A percentile compares a stretch with the other conserved stretches of the same genome.
These are phyloP conservation scores for Chalciporus sp. DNA, from an alignment of 1,284 basidiomycete species.

Conservation along the genomic window DNA sequence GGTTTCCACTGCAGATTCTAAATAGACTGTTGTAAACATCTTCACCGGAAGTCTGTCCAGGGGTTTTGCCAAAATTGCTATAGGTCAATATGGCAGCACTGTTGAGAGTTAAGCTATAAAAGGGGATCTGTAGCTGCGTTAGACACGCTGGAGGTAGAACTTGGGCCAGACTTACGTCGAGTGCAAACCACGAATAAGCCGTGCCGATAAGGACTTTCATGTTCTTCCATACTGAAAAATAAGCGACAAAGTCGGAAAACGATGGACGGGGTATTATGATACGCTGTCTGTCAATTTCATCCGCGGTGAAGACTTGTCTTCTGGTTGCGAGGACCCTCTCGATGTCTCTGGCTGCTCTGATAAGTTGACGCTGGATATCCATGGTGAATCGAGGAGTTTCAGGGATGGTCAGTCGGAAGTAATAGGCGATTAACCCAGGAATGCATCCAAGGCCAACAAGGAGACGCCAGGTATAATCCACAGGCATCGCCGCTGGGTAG, in stretches of 20 bases:
- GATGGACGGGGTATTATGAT: slow-evolving; percentile 51
- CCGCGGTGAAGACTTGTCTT: slow-evolving; percentile 40
- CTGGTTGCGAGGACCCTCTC: slow-evolving; percentile 46
- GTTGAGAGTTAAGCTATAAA: slow-evolving; percentile 66
- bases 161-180: slow-evolving; percentile 43
- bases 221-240: slow-evolving; percentile 51
- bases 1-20: slow-evolving; percentile 37
- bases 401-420: slow-evolving; percentile 59
- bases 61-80: slow-evolving; percentile 34
- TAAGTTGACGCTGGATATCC: slow-evolving; percentile 68
- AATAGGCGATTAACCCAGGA: slow-evolving; percentile 54
- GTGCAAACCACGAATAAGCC: slow-evolving; percentile 65
- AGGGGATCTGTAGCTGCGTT: slow-evolving; percentile 48
- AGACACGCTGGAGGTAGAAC: not conserved
- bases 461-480: slow-evolving; percentile 50
- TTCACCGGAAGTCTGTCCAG: slow-evolving; percentile 16
- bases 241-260: slow-evolving; percentile 46
- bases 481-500: slow-evolving; percentile 31
- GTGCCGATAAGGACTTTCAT: slow-evolving; percentile 49
- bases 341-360: slow-evolving; percentile 57
- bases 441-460: slow-evolving; percentile 55
- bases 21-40: slow-evolving; percentile 34
- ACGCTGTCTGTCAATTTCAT: slow-evolving; percentile 44
- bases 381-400: slow-evolving; percentile 71
- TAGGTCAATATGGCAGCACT: slow-evolving; percentile 45